phyloP scores from a whole-genome alignment of 768 basidiomycete genomes.

The Leccinum longicurvipes region DNA sequence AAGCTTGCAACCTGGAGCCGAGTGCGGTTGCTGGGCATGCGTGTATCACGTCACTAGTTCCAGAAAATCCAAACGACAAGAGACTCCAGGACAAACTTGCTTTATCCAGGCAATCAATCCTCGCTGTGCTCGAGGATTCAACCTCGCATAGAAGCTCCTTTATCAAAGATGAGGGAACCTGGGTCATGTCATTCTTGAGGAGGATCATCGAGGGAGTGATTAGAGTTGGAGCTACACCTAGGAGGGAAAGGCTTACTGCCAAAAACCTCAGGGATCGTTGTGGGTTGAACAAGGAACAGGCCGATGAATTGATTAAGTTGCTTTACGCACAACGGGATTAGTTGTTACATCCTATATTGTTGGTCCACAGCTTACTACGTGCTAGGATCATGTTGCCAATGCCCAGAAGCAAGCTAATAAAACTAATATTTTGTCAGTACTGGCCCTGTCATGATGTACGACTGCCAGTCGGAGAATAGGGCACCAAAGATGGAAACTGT shows the following conservation, averaged over 20 bases:
- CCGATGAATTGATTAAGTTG: constrained; percentile 13
- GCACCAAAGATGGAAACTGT: too few relatives aligned
- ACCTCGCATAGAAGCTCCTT: constrained; percentile 16
- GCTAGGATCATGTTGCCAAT: not conserved
- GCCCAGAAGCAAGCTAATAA: not conserved
- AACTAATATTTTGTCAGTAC: not conserved
- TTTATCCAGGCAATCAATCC: constrained; percentile 14
- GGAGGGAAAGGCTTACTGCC: constrained; percentile 7
- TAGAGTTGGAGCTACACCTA: constrained; percentile 2
- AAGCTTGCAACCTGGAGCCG: constrained; percentile 6
- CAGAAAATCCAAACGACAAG: not conserved
- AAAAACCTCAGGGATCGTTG: constrained; percentile 15
- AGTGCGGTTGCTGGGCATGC: constrained; percentile 24
- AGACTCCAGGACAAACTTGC: constrained; percentile 6
- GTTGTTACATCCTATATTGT: not conserved
- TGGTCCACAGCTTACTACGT: not conserved
- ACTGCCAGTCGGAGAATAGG: not conserved
- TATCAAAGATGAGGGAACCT: constrained; percentile 11
- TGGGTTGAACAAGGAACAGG: constrained; percentile 17
- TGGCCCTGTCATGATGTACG: not conserved
- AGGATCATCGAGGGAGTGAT: constrained; percentile 15
- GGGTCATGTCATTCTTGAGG: constrained; percentile 26
- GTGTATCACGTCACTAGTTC: constrained; percentile 25
- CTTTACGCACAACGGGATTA: constrained; percentile 6
- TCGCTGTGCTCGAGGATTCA: constrained; percentile 22